A percentile compares a stretch with the other conserved stretches of the same genome.
Conservation (phyloP, 805 yeast species). For the Metschnikowia reukaufii region DNA sequence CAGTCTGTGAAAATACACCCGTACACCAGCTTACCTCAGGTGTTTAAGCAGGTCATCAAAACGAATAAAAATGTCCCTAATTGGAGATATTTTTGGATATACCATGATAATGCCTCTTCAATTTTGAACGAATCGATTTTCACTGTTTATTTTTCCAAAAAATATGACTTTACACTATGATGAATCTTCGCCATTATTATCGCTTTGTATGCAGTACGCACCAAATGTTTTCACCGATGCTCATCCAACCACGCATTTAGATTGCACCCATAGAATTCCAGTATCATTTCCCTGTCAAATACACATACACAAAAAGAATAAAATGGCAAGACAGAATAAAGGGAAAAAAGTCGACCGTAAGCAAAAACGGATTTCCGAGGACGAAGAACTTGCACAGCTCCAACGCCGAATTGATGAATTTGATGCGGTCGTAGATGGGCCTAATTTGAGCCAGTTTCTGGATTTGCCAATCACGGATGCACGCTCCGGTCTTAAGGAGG, state of each 20-base stretch:
- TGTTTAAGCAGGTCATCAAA: not conserved
- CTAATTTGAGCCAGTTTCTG: constrained; percentile 21
- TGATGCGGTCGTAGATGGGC: constrained; percentile 32
- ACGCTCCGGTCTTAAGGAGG: constrained; percentile 67
- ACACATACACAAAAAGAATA: no score
- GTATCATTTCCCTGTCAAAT: no score
- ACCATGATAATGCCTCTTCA: no score
- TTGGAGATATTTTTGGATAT: not conserved
- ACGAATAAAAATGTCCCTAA: not conserved
- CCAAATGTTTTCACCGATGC: constrained; percentile 15
- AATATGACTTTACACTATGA: no score
- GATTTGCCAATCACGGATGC: constrained; percentile 78
- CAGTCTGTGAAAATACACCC: no score
- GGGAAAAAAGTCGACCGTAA: constrained; percentile 21
- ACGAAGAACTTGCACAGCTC: constrained; percentile 42
- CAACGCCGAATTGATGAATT: constrained; percentile 53
- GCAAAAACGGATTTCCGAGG: constrained; percentile 29
- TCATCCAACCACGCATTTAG: constrained; percentile 10
- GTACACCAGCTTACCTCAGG: constrained; percentile 10
- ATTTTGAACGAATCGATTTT: no score
- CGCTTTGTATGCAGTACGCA: constrained; percentile 3
- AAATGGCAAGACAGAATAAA: constrained; percentile 17
- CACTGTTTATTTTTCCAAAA: no score
- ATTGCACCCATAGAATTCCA: no score
- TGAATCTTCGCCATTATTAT: not conserved